These are phyloP conservation scores for Candida pseudoviswanathii DNA, from an alignment of 1,139 yeast species.

Conservation along the genomic window DNA sequence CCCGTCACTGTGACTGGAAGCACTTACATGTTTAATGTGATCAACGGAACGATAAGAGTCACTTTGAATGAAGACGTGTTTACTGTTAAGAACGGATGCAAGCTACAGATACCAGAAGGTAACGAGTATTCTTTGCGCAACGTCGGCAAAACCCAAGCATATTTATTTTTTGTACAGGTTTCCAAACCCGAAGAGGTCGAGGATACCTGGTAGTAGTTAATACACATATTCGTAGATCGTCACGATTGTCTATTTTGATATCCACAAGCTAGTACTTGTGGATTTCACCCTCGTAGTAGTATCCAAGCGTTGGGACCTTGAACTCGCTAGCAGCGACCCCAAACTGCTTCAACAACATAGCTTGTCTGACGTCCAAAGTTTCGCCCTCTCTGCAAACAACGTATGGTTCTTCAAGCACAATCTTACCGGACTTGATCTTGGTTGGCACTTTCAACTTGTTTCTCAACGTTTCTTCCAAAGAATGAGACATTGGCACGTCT, in stretches of 20 bases:
- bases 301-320: constrained; percentile 77
- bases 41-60: constrained; percentile 71
- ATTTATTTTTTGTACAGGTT: constrained; percentile 77
- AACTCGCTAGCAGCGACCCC: constrained; percentile 94
- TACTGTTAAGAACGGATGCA: constrained; percentile 70
- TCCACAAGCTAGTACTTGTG: constrained; percentile 17
- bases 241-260: neutral
- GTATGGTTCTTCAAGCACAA: constrained; percentile 72
- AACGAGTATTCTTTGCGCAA: constrained; percentile 69
- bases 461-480: constrained; percentile 90
- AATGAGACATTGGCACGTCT: constrained; percentile 95
- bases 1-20: constrained; percentile 66
- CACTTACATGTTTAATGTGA: constrained; percentile 73
- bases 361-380: constrained; percentile 84
- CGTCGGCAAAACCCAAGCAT: constrained; percentile 57
- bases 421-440: constrained; percentile 85
- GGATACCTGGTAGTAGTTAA: constrained; percentile 3
- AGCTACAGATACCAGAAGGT: constrained; percentile 80
- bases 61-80: constrained; percentile 61
- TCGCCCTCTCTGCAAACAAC: constrained; percentile 82
- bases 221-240: neutral
- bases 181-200: constrained; percentile 22
- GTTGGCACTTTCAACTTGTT: constrained; percentile 90
- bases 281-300: constrained; percentile 60
- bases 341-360: constrained; percentile 88